A percentile compares a stretch with the other conserved stretches of the same genome.
phyloP scores from a whole-genome alignment of 2,329 filamentous ascomycete genomes.

The Pseudodiploospora longispora region DNA sequence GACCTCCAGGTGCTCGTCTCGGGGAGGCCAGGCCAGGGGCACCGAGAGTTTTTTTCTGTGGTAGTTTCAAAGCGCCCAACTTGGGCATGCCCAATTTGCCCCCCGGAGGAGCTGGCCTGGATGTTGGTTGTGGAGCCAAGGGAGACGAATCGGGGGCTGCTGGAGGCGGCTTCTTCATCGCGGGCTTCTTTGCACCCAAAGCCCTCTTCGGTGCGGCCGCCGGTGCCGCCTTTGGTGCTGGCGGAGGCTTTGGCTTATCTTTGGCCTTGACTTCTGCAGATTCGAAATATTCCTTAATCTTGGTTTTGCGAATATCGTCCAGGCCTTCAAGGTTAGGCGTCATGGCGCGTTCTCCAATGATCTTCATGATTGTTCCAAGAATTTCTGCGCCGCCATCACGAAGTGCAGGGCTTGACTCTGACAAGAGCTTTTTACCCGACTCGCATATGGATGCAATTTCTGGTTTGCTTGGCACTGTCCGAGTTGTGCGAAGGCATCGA shows the following conservation, averaged over 20 bases:
- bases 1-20: constrained; percentile 38
- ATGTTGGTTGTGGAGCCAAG: constrained; percentile 49
- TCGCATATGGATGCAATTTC: constrained; percentile 86
- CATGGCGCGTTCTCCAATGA: constrained; percentile 95
- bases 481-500: constrained; percentile 73
- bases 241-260: constrained; percentile 72
- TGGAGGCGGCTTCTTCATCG: constrained; percentile 24
- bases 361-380: constrained; percentile 94
- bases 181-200: constrained; percentile 37
- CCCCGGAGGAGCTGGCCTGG: constrained; percentile 36
- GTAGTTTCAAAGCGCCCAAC: constrained; percentile 48
- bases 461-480: constrained; percentile 72
- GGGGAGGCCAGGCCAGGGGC: constrained; percentile 45
- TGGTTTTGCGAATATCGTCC: constrained; percentile 91
- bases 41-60: constrained; percentile 46
- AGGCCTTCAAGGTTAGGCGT: constrained; percentile 82
- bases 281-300: constrained; percentile 89
- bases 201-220: constrained; percentile 39
- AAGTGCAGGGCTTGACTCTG: constrained; percentile 79
- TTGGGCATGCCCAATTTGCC: constrained; percentile 51
- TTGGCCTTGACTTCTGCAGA: constrained; percentile 42
- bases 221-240: constrained; percentile 49
- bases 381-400: constrained; percentile 87
- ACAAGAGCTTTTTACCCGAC: constrained; percentile 76
- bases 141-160: constrained; percentile 39